Conservation (phyloP, 2,329 filamentous ascomycete genomes). For the Ophiosphaerella narmari region DNA sequence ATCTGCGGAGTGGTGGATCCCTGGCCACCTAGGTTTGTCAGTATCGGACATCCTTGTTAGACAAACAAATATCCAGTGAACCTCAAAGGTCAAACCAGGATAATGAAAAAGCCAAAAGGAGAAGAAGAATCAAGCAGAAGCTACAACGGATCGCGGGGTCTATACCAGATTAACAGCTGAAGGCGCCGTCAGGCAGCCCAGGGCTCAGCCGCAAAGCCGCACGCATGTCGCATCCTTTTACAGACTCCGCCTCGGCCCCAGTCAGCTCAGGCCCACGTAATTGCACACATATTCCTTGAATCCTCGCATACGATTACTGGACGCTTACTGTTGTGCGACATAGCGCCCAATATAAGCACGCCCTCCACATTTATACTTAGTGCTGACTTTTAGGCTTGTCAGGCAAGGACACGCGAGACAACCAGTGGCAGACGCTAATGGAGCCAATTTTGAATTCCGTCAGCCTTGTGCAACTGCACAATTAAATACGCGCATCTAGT, state of each 20-base stretch:
- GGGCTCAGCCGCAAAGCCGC: constrained; percentile 6
- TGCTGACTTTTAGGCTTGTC: too few relatives aligned
- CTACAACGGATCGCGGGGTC: neutral
- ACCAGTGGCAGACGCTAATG: too few relatives aligned
- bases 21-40: neutral
- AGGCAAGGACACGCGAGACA: too few relatives aligned
- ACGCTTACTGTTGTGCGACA: constrained; percentile 14
- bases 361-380: neutral
- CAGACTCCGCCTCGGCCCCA: constrained; percentile 14
- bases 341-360: constrained; percentile 1
- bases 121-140: neutral
- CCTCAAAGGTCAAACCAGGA: neutral
- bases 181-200: constrained; percentile 1
- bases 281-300: constrained; percentile 1
- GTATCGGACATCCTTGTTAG: neutral
- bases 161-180: constrained; percentile 1
- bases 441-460: too few relatives aligned
- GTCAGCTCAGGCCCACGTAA: constrained; percentile 1
- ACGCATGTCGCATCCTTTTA: constrained; percentile 1
- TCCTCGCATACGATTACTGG: constrained; percentile 9
- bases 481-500: too few relatives aligned
- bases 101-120: neutral
- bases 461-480: too few relatives aligned
- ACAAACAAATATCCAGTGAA: neutral
- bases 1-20: neutral